Percentiles rank a stretch among this genome's conserved stretches.
These are phyloP conservation scores for Claviceps monticola DNA, from an alignment of 2,329 filamentous ascomycete species.

Conservation along the genomic window DNA sequence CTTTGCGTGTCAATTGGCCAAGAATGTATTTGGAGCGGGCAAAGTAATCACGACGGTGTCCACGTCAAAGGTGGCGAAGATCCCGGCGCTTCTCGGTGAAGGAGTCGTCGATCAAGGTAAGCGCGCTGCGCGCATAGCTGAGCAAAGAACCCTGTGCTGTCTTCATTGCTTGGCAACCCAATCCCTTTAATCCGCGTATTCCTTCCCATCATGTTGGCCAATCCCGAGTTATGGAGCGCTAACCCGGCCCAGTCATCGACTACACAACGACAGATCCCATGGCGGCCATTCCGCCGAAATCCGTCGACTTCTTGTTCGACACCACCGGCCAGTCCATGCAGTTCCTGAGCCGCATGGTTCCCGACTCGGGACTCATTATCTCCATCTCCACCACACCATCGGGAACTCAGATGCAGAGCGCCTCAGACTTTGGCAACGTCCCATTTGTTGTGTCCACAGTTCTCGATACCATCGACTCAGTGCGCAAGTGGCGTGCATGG, in stretches of 20 bases:
- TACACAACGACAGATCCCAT: slow-evolving; percentile 10
- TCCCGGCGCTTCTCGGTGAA: slow-evolving; percentile 23
- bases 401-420: slow-evolving; percentile 20
- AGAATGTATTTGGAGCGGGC: slow-evolving; percentile 27
- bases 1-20: slow-evolving; percentile 26
- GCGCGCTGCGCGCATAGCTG: slow-evolving; percentile 3
- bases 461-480: slow-evolving; percentile 19
- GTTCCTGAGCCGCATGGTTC: slow-evolving; percentile 22
- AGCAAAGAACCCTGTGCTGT: neutral
- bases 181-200: neutral
- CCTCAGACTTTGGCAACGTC: slow-evolving; percentile 13
- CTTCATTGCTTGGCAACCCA: neutral
- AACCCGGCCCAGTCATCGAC: slow-evolving; percentile 10
- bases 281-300: slow-evolving; percentile 16
- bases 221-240: neutral
- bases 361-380: slow-evolving; percentile 19
- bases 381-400: slow-evolving; percentile 23
- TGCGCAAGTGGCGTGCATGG: slow-evolving; percentile 16
- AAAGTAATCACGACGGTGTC: slow-evolving; percentile 32
- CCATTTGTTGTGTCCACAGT: slow-evolving; percentile 11
- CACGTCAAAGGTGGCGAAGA: slow-evolving; percentile 24
- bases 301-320: slow-evolving; percentile 30
- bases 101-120: slow-evolving; percentile 22
- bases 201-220: neutral
- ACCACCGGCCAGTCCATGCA: slow-evolving; percentile 22